These are phyloP conservation scores for Cylindricascospora bacillispora DNA, from an alignment of 1,139 yeast species.

Conservation along the genomic window DNA sequence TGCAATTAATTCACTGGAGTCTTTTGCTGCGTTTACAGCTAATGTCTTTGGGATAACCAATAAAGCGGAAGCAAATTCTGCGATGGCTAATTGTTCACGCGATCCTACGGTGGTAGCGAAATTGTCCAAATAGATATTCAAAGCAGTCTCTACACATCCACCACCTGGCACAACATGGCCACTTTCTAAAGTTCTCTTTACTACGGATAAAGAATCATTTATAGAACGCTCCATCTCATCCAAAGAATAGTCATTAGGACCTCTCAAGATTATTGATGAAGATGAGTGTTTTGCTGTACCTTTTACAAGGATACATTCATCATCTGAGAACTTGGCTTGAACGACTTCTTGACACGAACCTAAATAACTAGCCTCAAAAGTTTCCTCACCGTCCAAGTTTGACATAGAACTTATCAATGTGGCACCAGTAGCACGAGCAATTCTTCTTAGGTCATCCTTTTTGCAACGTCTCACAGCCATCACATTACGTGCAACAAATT, in stretches of 20 bases:
- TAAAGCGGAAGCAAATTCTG: constrained; percentile 88
- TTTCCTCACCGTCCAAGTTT: constrained; percentile 95
- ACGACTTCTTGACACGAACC: constrained; percentile 89
- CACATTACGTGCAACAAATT: constrained; percentile 88
- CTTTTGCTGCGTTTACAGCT: constrained; percentile 97
- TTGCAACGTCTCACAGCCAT: constrained; percentile 98
- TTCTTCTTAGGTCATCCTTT: constrained; percentile 91
- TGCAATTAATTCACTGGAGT: constrained; percentile 86
- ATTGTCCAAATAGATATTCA: constrained; percentile 87
- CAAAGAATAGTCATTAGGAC: constrained; percentile 88
- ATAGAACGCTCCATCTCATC: constrained; percentile 98
- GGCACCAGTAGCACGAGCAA: constrained; percentile 97
- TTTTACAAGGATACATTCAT: constrained; percentile 88
- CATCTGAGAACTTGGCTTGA: constrained; percentile 88
- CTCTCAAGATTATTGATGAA: constrained; percentile 84
- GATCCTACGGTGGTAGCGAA: constrained; percentile 97
- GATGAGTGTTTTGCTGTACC: constrained; percentile 93
- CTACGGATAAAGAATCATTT: constrained; percentile 89
- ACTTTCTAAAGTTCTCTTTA: constrained; percentile 89
- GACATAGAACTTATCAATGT: constrained; percentile 78
- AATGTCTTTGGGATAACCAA: constrained; percentile 91
- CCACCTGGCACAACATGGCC: constrained; percentile 98
- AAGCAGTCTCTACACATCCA: constrained; percentile 95
- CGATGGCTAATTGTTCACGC: constrained; percentile 95
- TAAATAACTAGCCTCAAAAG: constrained; percentile 74